A percentile compares a stretch with the other conserved stretches of the same genome.
phyloP scores from a whole-genome alignment of 2,329 filamentous ascomycete genomes.

The Penicillium sp. region DNA sequence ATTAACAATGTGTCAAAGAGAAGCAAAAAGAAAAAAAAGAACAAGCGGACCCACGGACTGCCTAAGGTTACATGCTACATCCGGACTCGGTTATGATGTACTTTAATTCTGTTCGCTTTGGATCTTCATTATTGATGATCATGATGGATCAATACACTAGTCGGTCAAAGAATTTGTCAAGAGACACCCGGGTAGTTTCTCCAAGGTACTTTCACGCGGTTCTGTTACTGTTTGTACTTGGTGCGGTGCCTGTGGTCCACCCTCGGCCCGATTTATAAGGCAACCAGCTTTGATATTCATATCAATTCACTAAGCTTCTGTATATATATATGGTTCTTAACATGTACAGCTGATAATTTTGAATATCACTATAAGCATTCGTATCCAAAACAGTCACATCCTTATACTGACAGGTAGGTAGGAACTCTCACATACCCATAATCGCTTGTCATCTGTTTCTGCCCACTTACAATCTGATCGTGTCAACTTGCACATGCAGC shows the following conservation, averaged over 20 bases:
- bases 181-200: background rate
- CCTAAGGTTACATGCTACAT: constrained; percentile 13
- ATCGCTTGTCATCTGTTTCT: background rate
- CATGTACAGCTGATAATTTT: too few species aligned
- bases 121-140: background rate
- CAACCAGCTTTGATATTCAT: background rate
- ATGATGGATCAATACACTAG: background rate
- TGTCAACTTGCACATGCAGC: background rate
- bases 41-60: constrained; percentile 2
- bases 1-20: background rate
- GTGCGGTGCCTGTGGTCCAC: constrained; percentile 2
- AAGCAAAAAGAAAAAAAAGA: constrained; percentile 1
- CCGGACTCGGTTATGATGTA: constrained; percentile 5
- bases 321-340: too few species aligned
- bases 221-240: background rate
- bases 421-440: background rate
- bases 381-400: background rate
- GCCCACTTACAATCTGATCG: background rate
- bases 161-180: background rate
- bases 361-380: too few species aligned
- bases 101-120: background rate
- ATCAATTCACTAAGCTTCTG: background rate
- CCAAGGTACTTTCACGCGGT: background rate
- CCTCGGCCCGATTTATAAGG: background rate
- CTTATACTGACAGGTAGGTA: background rate